Evolutionary conservation across 2,329 filamentous ascomycete genomes (phyloP).

Genomic region (Colletotrichum liaoningense): DNA sequence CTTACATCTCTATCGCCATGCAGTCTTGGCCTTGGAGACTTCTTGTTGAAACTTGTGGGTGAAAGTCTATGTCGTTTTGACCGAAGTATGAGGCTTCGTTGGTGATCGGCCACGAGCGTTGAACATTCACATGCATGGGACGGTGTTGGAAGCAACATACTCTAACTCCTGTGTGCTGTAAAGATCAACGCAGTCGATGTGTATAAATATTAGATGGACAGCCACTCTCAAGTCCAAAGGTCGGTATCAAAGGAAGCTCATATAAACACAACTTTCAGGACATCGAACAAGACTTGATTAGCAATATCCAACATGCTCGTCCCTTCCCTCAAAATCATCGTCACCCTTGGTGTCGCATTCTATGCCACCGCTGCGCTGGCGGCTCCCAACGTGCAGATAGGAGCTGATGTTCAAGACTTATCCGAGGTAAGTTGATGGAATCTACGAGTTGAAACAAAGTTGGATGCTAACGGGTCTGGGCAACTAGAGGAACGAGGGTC

Average conservation of each 20-base stretch:
- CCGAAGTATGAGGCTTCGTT: background rate
- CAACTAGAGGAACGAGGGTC: background rate
- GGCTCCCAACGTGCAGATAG: background rate
- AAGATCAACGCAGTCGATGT: background rate
- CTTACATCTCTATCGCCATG: background rate
- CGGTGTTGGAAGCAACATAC: background rate
- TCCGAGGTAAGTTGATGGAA: background rate
- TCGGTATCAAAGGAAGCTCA: no score
- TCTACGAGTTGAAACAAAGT: background rate
- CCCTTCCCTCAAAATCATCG: background rate
- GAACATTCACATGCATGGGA: background rate
- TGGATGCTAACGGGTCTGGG: background rate
- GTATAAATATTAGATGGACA: background rate
- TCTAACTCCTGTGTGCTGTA: background rate
- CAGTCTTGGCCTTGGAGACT: background rate
- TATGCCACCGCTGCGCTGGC: background rate
- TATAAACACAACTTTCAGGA: background rate
- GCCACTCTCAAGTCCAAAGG: no score
- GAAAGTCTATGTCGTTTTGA: slow-evolving; percentile 8
- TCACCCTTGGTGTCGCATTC: background rate
- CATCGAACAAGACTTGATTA: background rate
- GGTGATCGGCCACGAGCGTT: no score
- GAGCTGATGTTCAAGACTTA: background rate
- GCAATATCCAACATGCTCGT: background rate
- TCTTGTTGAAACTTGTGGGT: slow-evolving; percentile 12